Evolutionary conservation across 2,329 filamentous ascomycete genomes (phyloP).

Genomic region (Spiromastix sp.): DNA sequence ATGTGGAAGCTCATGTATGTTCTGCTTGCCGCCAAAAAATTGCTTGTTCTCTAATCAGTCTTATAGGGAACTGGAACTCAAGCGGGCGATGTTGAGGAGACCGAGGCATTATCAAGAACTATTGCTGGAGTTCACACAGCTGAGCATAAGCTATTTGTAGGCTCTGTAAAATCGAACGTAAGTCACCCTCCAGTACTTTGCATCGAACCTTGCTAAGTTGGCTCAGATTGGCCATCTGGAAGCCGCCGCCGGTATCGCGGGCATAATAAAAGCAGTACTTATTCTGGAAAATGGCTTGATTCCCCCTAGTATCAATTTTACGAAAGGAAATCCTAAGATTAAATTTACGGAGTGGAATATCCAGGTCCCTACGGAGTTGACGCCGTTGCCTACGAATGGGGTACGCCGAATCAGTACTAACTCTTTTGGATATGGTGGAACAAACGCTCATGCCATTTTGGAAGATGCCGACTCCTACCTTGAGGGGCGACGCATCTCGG

Average conservation of each 20-base stretch:
- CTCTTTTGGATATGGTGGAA: constrained; percentile 23
- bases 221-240: constrained; percentile 13
- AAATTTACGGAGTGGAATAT: constrained; percentile 6
- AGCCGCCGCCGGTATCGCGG: constrained; percentile 8
- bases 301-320: constrained; percentile 15
- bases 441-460: constrained; percentile 18
- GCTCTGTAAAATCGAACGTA: constrained; percentile 20
- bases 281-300: constrained; percentile 16
- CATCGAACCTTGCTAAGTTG: constrained; percentile 7
- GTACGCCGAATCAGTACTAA: constrained; percentile 21
- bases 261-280: constrained; percentile 13
- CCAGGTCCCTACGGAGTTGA: constrained; percentile 10
- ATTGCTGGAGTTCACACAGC: constrained; percentile 5
- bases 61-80: constrained; percentile 31
- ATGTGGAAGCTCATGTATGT: constrained; percentile 15
- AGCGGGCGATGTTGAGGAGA: constrained; percentile 18
- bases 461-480: constrained; percentile 11
- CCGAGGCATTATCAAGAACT: constrained; percentile 7
- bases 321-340: constrained; percentile 13
- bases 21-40: constrained; percentile 1
- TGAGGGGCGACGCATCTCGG: constrained; percentile 1
- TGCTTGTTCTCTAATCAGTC: constrained; percentile 28
- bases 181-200: neutral
- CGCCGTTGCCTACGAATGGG: constrained; percentile 17
- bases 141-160: constrained; percentile 12